Evolutionary conservation across 2,329 filamentous ascomycete species (phyloP), one percentile per base, ranked within the genome.

Genomic region (Samsoniella hepiali): DNA sequence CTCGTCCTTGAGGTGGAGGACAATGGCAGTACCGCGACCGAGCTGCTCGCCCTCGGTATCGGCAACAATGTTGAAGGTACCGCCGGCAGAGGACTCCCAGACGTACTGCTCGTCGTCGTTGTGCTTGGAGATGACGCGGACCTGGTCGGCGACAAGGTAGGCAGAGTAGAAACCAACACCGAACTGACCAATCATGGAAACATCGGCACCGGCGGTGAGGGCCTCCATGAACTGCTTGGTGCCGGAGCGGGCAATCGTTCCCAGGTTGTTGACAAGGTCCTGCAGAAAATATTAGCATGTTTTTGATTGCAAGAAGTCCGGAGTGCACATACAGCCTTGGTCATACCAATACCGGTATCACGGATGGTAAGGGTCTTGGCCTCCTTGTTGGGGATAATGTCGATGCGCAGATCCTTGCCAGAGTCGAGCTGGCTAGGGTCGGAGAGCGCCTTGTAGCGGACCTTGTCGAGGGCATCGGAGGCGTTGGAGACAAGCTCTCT

Each of bases 141-240:
- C 95, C 74, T 88, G 88, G 86, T 99, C 95, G 78, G 95, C 95
- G 72, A 99, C 95, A 65, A 99, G 93, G 88, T 99, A 99, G 76
- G 95, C 95, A 67, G 95, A 98, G 89, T 99, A 99, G 91, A 99
- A 99, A 90, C 95, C 95, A 74, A 99, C 95, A 96, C 95, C 95
- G 80, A 99, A 99, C 84, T 99, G 95, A 77, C 95, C 95, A 79
- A 99, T 99, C 95, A 99, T 98, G 82, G 95, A 98, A 72, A 99
- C 95, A 82, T 99, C 95, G 78, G 95, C 95, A 85, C 95, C 95
- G 70, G 95, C 95, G 72, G 93, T 94, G 72, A 99, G 88, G 68
- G 95, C 95, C 87, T 99, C 95, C 95, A 99, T 99, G 84, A 99
- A 99, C 85, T 98, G 95, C 89, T 99, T 99, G 81, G 95, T 99